Evolutionary conservation across 1,284 basidiomycete species (phyloP), one percentile per base, ranked within the genome.

Genomic region (Tausonia pullulans): DNA sequence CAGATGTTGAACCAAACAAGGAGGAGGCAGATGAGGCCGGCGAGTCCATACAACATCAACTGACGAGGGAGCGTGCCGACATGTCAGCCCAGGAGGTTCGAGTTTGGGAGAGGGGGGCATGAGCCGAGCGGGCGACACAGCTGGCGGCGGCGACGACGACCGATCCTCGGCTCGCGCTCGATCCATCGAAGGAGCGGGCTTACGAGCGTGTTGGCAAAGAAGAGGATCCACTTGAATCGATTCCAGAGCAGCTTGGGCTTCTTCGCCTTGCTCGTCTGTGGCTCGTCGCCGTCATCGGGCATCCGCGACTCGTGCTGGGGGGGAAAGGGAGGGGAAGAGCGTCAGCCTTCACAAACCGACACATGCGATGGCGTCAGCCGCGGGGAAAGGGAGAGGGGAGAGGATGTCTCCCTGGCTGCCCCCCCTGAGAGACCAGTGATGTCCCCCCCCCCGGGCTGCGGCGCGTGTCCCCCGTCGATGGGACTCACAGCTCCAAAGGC

Each of bases 1-100:
- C 81, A 85, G 46, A 85, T 79, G 72, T 85, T 81, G 75, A 86
- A 83, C 83, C 84, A 86, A 10, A 82, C 82, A 14, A 86, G 74
- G 39, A 86, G 79, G 67, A 80, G 80, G 68, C 81, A 77, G 54
- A 86, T 76, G 62, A 86, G 78, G 6, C 78, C 77, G 6, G 76
- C 75, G 67, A 86, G 71, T 13, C 82, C 80, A 72, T 84, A 86
- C 2, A 76, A 64, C 49, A 81, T 75, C 62, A 83, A 76, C 82
- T 83, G 70, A 3, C 7, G 11, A 27, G 27, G 27, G 27, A 27
- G 27, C 27, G 27, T 27, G 27, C 27, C 27, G 27, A 27, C 27
- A 27, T 27, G 27, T 27, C 27, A 27, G 27, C 2, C 27, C 27
- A 27, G 27, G 27, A 27, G 27, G 27, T 27, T 27, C 27, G 27